phyloP scores from a whole-genome alignment of 371 early-diverging fungal species.

The Apophysomyces sp. region DNA sequence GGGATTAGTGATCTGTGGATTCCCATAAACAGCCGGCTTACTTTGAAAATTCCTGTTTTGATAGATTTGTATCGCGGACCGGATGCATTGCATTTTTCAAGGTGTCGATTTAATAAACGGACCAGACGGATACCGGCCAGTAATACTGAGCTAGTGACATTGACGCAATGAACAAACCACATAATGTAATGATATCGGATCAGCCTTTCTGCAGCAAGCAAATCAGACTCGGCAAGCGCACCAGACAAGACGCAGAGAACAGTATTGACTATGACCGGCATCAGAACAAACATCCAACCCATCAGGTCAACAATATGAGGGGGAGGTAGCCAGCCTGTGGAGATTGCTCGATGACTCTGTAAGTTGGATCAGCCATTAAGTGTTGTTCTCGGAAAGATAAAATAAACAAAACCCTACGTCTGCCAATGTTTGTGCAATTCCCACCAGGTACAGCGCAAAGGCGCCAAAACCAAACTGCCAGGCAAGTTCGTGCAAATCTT shows the following conservation, averaged over 20 bases:
- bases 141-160: constrained; percentile 27
- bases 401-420: constrained; percentile 6
- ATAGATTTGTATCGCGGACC: constrained; percentile 39
- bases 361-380: neutral
- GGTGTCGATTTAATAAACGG: constrained; percentile 27
- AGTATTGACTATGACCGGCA: constrained; percentile 41
- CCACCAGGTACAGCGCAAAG: constrained; percentile 27
- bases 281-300: constrained; percentile 30
- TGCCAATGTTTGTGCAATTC: constrained; percentile 33
- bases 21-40: neutral
- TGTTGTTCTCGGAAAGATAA: neutral
- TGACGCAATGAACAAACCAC: constrained; percentile 42
- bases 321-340: constrained; percentile 48
- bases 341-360: constrained; percentile 42
- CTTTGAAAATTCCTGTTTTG: constrained; percentile 43
- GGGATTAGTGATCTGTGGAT: neutral
- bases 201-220: constrained; percentile 25
- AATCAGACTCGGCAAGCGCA: constrained; percentile 25
- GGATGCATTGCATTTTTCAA: constrained; percentile 27
- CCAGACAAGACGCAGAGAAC: constrained; percentile 39
- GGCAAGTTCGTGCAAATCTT: constrained; percentile 15
- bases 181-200: constrained; percentile 37
- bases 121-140: constrained; percentile 37
- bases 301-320: constrained; percentile 34
- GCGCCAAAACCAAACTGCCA: constrained; percentile 32